phyloP scores from a whole-genome alignment of 768 basidiomycete species.

The Collybia sordida region DNA sequence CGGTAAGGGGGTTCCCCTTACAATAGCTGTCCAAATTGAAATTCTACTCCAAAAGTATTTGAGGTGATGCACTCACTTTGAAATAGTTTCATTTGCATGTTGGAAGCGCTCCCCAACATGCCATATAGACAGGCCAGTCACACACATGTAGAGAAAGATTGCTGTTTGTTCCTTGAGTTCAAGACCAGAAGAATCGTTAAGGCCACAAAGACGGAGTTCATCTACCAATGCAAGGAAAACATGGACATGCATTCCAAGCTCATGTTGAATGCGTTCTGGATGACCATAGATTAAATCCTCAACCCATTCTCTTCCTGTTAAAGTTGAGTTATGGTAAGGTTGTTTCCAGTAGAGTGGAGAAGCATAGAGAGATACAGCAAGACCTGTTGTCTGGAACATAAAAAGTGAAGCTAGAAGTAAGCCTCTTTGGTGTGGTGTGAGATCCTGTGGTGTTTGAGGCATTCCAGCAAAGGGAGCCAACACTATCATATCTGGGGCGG shows the following conservation, averaged over 20 bases:
- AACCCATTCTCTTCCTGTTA: constrained; percentile 20
- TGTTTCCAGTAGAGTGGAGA: constrained; percentile 5
- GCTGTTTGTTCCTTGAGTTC: constrained; percentile 20
- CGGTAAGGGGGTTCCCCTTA: too few species aligned
- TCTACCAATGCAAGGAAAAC: constrained; percentile 16
- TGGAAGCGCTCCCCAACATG: constrained; percentile 17
- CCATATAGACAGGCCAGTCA: constrained; percentile 14
- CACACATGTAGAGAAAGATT: constrained; percentile 24
- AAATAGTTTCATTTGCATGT: constrained; percentile 8
- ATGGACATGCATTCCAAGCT: constrained; percentile 17
- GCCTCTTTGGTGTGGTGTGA: too few species aligned
- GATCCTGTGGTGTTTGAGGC: too few species aligned
- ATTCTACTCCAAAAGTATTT: too few species aligned
- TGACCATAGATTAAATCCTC: constrained; percentile 19
- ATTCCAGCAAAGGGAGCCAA: too few species aligned
- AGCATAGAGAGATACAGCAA: not conserved
- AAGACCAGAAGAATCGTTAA: constrained; percentile 8
- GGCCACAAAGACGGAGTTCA: constrained; percentile 5
- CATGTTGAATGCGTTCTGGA: constrained; percentile 12
- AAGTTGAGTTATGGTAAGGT: constrained; percentile 20
- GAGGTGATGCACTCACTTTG: constrained; percentile 1
- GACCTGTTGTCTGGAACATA: too few species aligned
- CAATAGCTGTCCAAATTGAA: too few species aligned
- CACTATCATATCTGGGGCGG: too few species aligned
- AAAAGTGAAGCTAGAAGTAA: too few species aligned